These are phyloP conservation scores for Saccharomyces pastorianus DNA, from an alignment of 1,139 yeast species.

Conservation along the genomic window DNA sequence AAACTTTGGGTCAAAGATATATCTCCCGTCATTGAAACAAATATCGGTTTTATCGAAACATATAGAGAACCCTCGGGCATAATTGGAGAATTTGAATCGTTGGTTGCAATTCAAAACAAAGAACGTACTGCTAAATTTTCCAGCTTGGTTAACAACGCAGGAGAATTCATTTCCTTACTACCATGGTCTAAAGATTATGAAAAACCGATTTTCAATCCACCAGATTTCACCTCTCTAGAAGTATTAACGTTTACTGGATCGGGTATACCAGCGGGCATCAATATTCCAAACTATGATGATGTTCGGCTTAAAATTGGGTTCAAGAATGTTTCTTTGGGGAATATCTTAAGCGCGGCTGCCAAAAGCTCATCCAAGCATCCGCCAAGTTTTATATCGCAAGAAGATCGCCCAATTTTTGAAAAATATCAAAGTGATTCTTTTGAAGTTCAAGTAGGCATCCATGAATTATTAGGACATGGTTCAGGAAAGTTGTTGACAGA, in stretches of 20 bases:
- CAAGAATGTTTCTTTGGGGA: conserved; percentile 82
- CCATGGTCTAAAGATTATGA: conserved; percentile 76
- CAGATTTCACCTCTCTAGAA: conserved; percentile 84
- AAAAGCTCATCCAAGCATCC: conserved; percentile 48
- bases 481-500: conserved; percentile 75
- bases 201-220: conserved; percentile 80
- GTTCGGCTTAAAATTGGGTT: conserved; percentile 76
- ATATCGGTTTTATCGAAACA: conserved; percentile 85
- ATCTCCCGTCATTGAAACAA: conserved; percentile 76
- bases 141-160: conserved; percentile 58
- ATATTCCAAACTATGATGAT: conserved; percentile 86
- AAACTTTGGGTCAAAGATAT: conserved; percentile 81
- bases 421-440: conserved; percentile 76
- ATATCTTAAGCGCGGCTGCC: conserved; percentile 70
- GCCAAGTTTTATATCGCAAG: conserved; percentile 52
- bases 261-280: conserved; percentile 88
- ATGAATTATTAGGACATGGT: conserved; percentile 88
- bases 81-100: conserved; percentile 90
- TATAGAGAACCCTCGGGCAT: conserved; percentile 89
- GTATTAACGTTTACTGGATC: conserved; percentile 84
- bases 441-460: conserved; percentile 89
- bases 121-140: conserved; percentile 78
- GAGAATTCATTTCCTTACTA: conserved; percentile 51
- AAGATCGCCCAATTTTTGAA: conserved; percentile 50
- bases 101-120: conserved; percentile 86